These are phyloP conservation scores for Malania oleifera DNA, from an alignment of 164 flowering plant genomes.

Conservation along the genomic window DNA sequence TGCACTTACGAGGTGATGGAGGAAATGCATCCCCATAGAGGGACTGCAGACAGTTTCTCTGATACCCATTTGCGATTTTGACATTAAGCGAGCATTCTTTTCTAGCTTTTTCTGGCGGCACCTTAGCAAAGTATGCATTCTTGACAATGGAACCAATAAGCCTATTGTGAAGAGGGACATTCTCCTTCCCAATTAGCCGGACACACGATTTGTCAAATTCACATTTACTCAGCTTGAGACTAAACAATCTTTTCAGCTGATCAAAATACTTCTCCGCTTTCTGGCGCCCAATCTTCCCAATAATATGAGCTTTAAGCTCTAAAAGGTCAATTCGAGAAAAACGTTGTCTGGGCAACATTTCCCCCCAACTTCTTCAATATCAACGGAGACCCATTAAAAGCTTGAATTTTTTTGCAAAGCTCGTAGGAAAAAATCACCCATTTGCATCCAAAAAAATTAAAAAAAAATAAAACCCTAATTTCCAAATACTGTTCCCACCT, in stretches of 20 bases:
- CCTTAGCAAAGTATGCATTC: constrained; percentile 53
- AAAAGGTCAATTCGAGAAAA: constrained; percentile 45
- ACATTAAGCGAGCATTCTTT: constrained; percentile 24
- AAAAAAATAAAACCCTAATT: constrained; percentile 27
- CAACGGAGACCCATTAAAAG: not conserved
- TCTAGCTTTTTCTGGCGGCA: constrained; percentile 42
- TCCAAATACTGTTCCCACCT: constrained; percentile 4
- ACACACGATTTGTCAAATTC: constrained; percentile 60
- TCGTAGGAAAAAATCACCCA: constrained; percentile 7
- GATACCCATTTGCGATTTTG: constrained; percentile 34
- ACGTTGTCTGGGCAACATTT: constrained; percentile 36
- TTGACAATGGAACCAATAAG: constrained; percentile 51
- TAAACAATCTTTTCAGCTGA: constrained; percentile 44
- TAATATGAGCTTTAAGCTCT: constrained; percentile 56
- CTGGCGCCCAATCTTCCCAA: constrained; percentile 53
- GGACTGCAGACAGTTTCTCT: constrained; percentile 37
- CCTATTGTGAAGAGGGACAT: constrained; percentile 63
- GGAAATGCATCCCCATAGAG: constrained; percentile 44
- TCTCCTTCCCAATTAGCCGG: constrained; percentile 63
- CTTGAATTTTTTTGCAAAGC: not conserved
- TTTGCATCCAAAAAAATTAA: constrained; percentile 8
- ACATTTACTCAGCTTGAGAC: constrained; percentile 43
- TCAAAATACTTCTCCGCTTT: constrained; percentile 61
- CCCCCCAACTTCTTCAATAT: constrained; percentile 16
- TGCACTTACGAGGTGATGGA: constrained; percentile 55